Base-by-base conservation (phyloP, 2,329 filamentous ascomycete species). In the Calonectria hongkongensis region DNA sequence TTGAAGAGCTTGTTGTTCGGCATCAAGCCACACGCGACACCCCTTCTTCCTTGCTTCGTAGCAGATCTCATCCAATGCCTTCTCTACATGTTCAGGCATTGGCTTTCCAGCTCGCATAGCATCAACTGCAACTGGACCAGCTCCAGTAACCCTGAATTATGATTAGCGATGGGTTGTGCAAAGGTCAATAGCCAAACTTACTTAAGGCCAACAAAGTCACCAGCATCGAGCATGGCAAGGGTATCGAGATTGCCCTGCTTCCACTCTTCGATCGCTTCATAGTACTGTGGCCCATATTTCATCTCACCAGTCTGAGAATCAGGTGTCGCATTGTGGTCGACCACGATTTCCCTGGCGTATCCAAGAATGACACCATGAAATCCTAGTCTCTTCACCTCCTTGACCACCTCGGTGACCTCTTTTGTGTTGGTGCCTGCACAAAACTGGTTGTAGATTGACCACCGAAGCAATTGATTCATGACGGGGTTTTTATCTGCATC, bases 201-300 rank as follows among this genome's bases (percentile, higher is more conserved):
- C 83, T 93, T 93, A 47, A 92, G 80, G 0, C 90, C 90, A 0
- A 92, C 87, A 73, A 91, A 91, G 69, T 92, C 91, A 2, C 88
- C 86, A 0, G 70, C 39, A 8, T 78, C 85, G 3, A 89, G 83
- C 85, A 90, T 88, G 15, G 86, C 83, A 1, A 91, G 82, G 0
- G 89, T 90, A 70, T 87, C 83, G 58, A 91, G 77, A 7, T 88
- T 90, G 4, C 88, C 89, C 30, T 88, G 83, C 50, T 87, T 82
- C 89, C 89, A 91, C 54, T 84, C 79, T n/a, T 86, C 81, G 0
- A 87, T 81, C 9, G 70, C 68, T 0, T 10, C 13, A 39, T 79
- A 79, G 16, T 74, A 74, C 15, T 75, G 66, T 2, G 39, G 28
- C 0, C 73, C 69, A 10, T 79, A 78, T 1, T 71, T 66, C 13